phyloP scores from a whole-genome alignment of 306 rosid genomes.

The Ziziphus jujuba region DNA sequence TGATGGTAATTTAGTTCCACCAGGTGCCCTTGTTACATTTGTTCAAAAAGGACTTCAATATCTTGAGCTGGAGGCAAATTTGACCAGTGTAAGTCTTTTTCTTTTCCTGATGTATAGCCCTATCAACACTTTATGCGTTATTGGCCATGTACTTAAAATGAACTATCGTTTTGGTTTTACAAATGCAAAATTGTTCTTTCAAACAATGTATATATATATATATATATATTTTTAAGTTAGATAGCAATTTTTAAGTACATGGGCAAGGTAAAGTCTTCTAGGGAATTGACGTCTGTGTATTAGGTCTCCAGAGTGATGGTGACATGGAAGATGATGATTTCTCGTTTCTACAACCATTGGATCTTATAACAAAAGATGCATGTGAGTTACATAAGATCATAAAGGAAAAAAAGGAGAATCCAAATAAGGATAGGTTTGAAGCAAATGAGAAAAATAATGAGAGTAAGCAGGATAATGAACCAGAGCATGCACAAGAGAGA shows the following conservation, averaged over 20 bases:
- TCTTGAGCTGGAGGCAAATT: constrained; percentile 66
- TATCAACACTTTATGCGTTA: no score
- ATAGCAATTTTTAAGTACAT: no score
- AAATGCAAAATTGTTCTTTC: no score
- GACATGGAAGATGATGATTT: constrained; percentile 60
- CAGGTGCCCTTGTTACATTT: constrained; percentile 64
- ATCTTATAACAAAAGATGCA: constrained; percentile 63
- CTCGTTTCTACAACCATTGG: constrained; percentile 64
- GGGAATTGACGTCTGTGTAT: constrained; percentile 39
- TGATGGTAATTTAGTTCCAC: constrained; percentile 59
- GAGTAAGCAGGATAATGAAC: constrained; percentile 27
- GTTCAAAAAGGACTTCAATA: constrained; percentile 65
- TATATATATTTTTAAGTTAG: no score
- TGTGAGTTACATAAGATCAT: constrained; percentile 48
- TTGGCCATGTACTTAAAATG: no score
- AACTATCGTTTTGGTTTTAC: no score
- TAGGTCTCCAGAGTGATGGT: constrained; percentile 54
- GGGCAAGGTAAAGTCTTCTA: background rate
- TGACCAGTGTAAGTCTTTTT: constrained; percentile 51
- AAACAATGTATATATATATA: no score
- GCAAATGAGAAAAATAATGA: constrained; percentile 36
- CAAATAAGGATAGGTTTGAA: constrained; percentile 39
- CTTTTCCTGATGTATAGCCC: background rate
- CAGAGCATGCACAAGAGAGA: constrained; percentile 26
- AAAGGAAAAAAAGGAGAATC: constrained; percentile 48